phyloP scores from a whole-genome alignment of 148 eudicot genomes.

The Heliamphora exappendiculata region DNA sequence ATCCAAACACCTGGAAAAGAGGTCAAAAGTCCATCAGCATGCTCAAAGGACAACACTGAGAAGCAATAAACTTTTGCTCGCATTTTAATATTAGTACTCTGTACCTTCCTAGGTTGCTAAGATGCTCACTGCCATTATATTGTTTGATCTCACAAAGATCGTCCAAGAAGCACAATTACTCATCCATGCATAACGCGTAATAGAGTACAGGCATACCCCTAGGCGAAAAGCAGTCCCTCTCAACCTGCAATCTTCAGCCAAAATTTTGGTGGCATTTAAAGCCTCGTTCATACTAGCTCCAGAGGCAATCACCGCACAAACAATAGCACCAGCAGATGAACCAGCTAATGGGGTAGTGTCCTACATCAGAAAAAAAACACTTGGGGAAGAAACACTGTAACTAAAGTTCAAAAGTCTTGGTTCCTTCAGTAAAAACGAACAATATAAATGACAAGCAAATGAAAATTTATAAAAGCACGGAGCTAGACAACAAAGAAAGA shows the following conservation, averaged over 20 bases:
- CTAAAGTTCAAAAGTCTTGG: neutral
- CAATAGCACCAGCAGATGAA: slow-evolving; percentile 98
- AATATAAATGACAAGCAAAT: neutral
- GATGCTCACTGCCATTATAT: neutral
- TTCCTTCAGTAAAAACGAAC: neutral
- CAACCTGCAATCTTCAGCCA: slow-evolving; percentile 88
- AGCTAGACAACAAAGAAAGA: neutral
- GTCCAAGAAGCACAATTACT: neutral
- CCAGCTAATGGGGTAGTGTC: slow-evolving; percentile 97
- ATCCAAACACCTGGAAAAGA: neutral
- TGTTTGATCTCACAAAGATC: neutral
- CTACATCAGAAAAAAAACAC: slow-evolving; percentile 36
- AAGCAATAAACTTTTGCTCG: neutral
- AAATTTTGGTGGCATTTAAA: slow-evolving; percentile 59
- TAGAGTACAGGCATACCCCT: slow-evolving; percentile 48
- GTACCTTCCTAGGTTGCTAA: neutral
- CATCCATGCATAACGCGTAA: neutral
- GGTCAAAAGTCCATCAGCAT: neutral
- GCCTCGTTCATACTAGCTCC: slow-evolving; percentile 90
- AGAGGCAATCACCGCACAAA: slow-evolving; percentile 87
- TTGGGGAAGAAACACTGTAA: neutral
- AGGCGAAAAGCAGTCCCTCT: slow-evolving; percentile 88
- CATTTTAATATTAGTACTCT: neutral
- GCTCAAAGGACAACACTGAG: neutral
- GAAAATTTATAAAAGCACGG: neutral